These are phyloP conservation scores for Penicillium polonicum DNA, from an alignment of 2,329 filamentous ascomycete genomes.

Conservation along the genomic window DNA sequence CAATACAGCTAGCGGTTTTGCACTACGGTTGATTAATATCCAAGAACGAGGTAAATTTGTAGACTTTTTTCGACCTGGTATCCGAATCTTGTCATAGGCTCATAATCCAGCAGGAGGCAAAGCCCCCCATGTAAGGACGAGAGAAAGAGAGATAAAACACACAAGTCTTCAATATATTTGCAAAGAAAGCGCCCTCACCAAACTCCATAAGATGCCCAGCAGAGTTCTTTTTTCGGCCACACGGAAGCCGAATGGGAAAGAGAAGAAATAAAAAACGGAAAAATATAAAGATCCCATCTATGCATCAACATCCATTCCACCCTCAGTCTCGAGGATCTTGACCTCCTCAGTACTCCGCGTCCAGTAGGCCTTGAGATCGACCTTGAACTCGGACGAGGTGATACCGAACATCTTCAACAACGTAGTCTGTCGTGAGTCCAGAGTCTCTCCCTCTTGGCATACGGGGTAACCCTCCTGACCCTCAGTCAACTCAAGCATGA, in stretches of 20 bases:
- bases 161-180: constrained; percentile 24
- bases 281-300: constrained; percentile 18
- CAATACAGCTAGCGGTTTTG: constrained; percentile 4
- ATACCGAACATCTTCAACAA: constrained; percentile 92
- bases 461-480: constrained; percentile 64
- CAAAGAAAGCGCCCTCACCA: constrained; percentile 34
- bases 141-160: constrained; percentile 20
- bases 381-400: constrained; percentile 84
- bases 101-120: constrained; percentile 28
- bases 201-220: constrained; percentile 41
- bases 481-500: constrained; percentile 63
- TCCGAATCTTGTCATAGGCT: constrained; percentile 36
- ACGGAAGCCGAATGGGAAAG: constrained; percentile 18
- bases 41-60: constrained; percentile 4
- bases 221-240: constrained; percentile 28
- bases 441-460: constrained; percentile 77
- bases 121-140: constrained; percentile 17
- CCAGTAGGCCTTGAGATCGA: constrained; percentile 70
- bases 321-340: constrained; percentile 38
- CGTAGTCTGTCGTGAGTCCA: constrained; percentile 90
- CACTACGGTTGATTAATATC: constrained; percentile 3
- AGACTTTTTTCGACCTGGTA: constrained; percentile 30
- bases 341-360: constrained; percentile 41
- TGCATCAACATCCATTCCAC: constrained; percentile 46
- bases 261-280: constrained; percentile 19